Conservation (phyloP, 208 protist species). For the Trypanosoma congolense region DNA sequence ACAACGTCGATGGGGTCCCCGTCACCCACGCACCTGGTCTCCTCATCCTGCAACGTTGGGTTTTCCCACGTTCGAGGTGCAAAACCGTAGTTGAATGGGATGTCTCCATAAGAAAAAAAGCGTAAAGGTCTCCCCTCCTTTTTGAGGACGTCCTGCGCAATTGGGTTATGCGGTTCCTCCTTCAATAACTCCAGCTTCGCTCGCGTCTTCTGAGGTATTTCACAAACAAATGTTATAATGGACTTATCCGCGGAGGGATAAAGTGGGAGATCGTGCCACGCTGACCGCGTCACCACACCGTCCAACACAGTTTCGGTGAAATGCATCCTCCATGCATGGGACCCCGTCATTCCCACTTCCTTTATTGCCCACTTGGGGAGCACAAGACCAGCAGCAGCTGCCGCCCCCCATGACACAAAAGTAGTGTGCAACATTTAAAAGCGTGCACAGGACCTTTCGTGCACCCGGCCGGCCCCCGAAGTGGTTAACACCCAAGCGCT, state of each 20-base stretch:
- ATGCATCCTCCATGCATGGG: constrained; percentile 59
- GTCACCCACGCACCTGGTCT: constrained; percentile 72
- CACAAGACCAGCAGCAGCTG: not conserved
- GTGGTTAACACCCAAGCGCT: too few relatives aligned
- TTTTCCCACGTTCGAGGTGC: constrained; percentile 94
- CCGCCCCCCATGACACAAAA: constrained; percentile 1
- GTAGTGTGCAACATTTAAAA: too few relatives aligned
- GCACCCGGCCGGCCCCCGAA: too few relatives aligned
- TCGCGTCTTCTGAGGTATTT: constrained; percentile 85
- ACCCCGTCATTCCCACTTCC: constrained; percentile 23
- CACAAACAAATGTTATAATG: constrained; percentile 66
- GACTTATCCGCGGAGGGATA: constrained; percentile 27
- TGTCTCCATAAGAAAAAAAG: constrained; percentile 79
- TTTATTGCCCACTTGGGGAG: constrained; percentile 17
- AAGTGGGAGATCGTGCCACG: constrained; percentile 72
- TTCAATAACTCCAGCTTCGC: constrained; percentile 93
- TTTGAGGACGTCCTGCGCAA: constrained; percentile 83
- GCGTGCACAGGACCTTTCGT: too few relatives aligned
- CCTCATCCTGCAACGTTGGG: constrained; percentile 32
- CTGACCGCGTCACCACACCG: constrained; percentile 20
- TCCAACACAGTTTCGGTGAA: constrained; percentile 18
- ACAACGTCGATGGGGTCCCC: constrained; percentile 90
- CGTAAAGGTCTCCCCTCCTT: constrained; percentile 57
- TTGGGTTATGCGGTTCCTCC: constrained; percentile 85
- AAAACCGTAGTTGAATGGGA: constrained; percentile 94